Base-by-base conservation (phyloP, 257 asterid species). In the Scutellaria baicalensis region DNA sequence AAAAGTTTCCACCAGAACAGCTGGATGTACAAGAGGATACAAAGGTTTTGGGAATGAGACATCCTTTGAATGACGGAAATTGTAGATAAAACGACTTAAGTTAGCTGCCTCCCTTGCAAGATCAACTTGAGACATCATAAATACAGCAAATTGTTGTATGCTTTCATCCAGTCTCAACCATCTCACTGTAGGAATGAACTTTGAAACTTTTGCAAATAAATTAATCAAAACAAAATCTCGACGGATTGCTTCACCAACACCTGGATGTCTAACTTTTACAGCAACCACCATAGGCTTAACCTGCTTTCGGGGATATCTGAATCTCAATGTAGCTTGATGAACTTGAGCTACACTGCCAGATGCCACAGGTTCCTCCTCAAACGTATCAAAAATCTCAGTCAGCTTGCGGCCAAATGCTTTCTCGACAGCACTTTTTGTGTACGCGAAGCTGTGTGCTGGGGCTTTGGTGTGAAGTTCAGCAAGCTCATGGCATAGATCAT, bases 61-160 rank as follows among this genome's bases (percentile, higher is more conserved):
- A 57, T 89, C 89, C 82, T 89, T 91, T 84, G 87, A 87, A 66
- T 74, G 78, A 63, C 95, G 90, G 72, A 91, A 91, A 73, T 91
- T 91, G 79, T 85, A 91, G 72, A 81, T 89, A 75, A 91, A 89
- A 33, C 97, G 88, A 72, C 89, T 91, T 81, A 89, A 78, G 69
- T 89, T 89, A 64, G 97, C 97, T 64, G 97, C 97, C 81, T 91
- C 97, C 77, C 96, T 82, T 1, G 97, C 87, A 69, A 91, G 95
- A 83, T 89, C 97, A 68, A 91, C 97, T 89, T 89, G 97, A 52
- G 97, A 84, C 91, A 89, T 81, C 97, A 91, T 89, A 85, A 89
- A 91, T 65, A 85, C 91, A 9, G 91, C 84, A 80, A 91, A 91
- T 65, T 91, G 96, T 71, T 84, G 95, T 69, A 87, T 67, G 85